Percentiles rank a stretch among this genome's conserved stretches.
Conservation (phyloP, 768 basidiomycete genomes). For the Candolleomyces aberdarensis region DNA sequence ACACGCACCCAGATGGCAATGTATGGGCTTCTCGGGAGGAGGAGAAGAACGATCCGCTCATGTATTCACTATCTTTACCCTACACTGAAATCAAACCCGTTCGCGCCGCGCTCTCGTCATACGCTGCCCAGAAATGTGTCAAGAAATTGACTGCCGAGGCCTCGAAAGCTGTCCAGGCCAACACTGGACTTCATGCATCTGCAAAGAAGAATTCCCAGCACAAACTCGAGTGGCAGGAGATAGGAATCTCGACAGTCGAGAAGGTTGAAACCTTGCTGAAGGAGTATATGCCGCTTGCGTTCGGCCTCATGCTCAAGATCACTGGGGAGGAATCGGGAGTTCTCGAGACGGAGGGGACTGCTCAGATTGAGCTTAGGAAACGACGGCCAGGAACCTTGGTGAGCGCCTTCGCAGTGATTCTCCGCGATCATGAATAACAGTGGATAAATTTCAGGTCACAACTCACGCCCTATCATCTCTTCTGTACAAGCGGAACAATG, state of each 20-base stretch:
- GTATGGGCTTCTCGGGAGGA: no score
- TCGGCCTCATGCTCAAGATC: neutral
- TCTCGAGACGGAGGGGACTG: neutral
- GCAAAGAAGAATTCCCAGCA: neutral
- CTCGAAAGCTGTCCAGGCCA: neutral
- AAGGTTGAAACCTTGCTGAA: neutral
- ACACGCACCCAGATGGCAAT: neutral
- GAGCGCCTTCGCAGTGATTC: neutral
- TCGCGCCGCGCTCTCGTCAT: neutral
- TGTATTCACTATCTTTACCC: neutral
- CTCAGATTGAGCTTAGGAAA: neutral
- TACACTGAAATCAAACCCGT: neutral
- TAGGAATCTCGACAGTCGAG: neutral
- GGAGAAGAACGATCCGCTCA: neutral
- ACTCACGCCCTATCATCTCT: constrained; percentile 5
- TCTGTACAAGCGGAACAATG: neutral
- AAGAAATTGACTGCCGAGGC: neutral
- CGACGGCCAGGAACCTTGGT: neutral
- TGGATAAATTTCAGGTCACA: neutral
- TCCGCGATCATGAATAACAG: neutral
- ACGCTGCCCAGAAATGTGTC: neutral
- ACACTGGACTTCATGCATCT: neutral
- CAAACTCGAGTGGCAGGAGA: neutral
- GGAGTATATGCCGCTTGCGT: neutral
- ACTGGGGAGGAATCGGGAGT: neutral